phyloP scores from a whole-genome alignment of 768 basidiomycete species.

The Tylopilus sp. region DNA sequence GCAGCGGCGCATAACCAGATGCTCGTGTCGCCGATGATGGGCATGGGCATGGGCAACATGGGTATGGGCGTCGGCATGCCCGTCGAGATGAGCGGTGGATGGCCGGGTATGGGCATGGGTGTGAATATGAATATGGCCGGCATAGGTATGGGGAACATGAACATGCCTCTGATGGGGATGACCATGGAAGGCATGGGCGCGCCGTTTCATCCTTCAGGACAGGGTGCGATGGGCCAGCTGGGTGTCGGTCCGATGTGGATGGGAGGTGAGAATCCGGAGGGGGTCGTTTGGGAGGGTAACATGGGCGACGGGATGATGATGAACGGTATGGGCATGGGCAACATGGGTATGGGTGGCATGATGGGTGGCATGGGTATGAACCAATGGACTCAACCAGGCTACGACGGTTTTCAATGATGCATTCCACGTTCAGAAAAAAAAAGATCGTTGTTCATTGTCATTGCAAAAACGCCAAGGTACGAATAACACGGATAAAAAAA shows the following conservation, averaged over 20 bases:
- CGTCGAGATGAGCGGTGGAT: conserved; percentile 32
- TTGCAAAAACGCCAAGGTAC: conserved; percentile 6
- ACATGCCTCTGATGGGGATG: conserved; percentile 42
- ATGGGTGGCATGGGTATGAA: conserved; percentile 38
- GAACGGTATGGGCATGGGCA: conserved; percentile 35
- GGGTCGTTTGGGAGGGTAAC: conserved; percentile 36
- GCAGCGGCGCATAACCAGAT: conserved; percentile 21
- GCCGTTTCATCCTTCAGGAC: conserved; percentile 21
- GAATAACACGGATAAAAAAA: conserved; percentile 5
- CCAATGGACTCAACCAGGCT: conserved; percentile 35
- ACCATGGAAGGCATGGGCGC: conserved; percentile 32
- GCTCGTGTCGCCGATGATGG: conserved; percentile 41
- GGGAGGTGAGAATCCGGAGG: conserved; percentile 30
- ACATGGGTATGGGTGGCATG: conserved; percentile 31
- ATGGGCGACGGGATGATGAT: conserved; percentile 45
- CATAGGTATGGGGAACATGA: conserved; percentile 39
- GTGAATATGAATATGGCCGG: conserved; percentile 37
- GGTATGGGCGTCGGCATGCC: conserved; percentile 36
- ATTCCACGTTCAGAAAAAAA: not conserved
- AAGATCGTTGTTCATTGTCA: not conserved
- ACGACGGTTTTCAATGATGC: conserved; percentile 30
- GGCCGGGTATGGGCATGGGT: conserved; percentile 37
- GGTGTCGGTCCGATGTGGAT: conserved; percentile 33
- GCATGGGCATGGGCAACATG: conserved; percentile 36
- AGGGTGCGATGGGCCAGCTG: conserved; percentile 22